phyloP scores from a whole-genome alignment of 768 basidiomycete genomes.

The Naematelia aurantialba region DNA sequence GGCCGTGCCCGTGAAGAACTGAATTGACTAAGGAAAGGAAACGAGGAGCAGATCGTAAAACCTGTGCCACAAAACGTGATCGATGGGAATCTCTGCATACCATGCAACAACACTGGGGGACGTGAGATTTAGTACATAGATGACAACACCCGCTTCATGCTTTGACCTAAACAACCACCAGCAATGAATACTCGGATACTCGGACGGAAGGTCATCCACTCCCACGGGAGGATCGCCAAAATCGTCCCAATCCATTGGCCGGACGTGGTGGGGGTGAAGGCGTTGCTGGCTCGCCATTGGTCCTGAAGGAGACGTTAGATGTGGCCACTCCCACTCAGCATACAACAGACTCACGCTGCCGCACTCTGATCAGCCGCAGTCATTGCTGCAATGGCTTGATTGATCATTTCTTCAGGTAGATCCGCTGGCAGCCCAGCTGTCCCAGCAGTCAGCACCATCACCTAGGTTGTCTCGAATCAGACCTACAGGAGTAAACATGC shows the following conservation, averaged over 20 bases:
- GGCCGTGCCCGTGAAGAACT: too few species aligned
- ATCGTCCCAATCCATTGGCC: neutral
- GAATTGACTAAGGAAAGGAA: too few species aligned
- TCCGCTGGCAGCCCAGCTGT: conserved; percentile 88
- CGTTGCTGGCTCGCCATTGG: neutral
- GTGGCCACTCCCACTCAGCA: neutral
- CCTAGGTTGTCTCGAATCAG: neutral
- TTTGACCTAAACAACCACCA: too few species aligned
- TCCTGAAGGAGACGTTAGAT: neutral
- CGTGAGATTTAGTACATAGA: too few species aligned
- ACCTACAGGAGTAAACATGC: conserved; percentile 39
- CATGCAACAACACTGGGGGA: too few species aligned
- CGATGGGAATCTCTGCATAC: too few species aligned
- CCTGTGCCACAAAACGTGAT: too few species aligned
- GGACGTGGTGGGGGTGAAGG: neutral
- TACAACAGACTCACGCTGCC: neutral
- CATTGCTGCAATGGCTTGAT: conserved; percentile 72
- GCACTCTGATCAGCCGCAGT: neutral
- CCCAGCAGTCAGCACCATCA: conserved; percentile 55
- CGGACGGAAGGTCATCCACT: neutral
- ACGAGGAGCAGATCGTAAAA: too few species aligned
- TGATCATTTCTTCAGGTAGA: conserved; percentile 85
- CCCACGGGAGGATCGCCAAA: neutral
- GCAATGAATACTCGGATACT: too few species aligned
- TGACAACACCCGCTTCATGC: too few species aligned